phyloP scores from a whole-genome alignment of 768 basidiomycete species.

The Piloderma croceum region DNA sequence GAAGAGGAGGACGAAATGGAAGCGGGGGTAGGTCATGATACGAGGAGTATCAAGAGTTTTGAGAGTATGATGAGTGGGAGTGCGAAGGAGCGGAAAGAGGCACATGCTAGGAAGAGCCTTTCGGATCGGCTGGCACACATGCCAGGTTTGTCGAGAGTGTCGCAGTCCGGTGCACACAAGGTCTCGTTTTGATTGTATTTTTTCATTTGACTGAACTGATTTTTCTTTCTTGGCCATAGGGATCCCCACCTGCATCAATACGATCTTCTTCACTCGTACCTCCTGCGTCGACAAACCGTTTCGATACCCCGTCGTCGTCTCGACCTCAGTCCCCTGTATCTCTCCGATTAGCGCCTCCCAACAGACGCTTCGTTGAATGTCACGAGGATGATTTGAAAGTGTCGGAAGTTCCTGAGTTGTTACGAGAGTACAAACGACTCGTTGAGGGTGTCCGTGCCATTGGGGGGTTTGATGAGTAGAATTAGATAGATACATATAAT shows the following conservation, averaged over 20 bases:
- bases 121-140: conserved; percentile 79
- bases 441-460: conserved; percentile 60
- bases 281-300: conserved; percentile 14
- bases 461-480: conserved; percentile 47
- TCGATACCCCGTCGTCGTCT: conserved; percentile 35
- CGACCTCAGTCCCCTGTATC: conserved; percentile 34
- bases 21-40: conserved; percentile 41
- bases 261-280: conserved; percentile 34
- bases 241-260: conserved; percentile 34
- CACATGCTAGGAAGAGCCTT: conserved; percentile 56
- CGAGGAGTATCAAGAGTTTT: conserved; percentile 79
- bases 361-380: conserved; percentile 65
- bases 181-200: conserved; percentile 14
- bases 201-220: no score
- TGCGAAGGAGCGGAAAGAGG: conserved; percentile 25
- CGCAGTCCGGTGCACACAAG: conserved; percentile 29
- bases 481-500: no score
- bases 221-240: conserved; percentile 13
- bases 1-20: conserved; percentile 36
- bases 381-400: conserved; percentile 71
- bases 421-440: conserved; percentile 76
- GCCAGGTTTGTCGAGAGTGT: conserved; percentile 48
- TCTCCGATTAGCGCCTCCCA: conserved; percentile 53
- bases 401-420: conserved; percentile 73
- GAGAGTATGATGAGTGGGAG: conserved; percentile 72